Conservation (phyloP, 176 grass and related monocot species). For the Microstegium vimineum region DNA sequence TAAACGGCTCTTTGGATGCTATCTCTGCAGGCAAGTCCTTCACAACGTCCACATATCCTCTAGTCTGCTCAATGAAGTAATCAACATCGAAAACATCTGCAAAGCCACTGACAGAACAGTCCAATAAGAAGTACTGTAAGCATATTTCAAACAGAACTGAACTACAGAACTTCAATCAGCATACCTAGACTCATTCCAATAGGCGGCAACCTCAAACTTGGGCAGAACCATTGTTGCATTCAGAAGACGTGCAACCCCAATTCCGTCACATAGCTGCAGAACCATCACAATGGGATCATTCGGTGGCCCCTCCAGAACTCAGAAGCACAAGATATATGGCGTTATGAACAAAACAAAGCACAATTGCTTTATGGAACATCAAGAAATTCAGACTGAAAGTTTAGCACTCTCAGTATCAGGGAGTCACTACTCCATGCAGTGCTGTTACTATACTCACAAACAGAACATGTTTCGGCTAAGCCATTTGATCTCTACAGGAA, state of each 20-base stretch:
- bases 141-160: not conserved
- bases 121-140: slow-evolving; percentile 19
- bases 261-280: slow-evolving; percentile 87
- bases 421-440: not conserved
- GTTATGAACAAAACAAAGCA: not conserved
- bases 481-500: slow-evolving; percentile 2
- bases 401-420: not conserved
- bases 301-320: not conserved
- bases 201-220: slow-evolving; percentile 89
- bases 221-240: slow-evolving; percentile 90
- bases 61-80: slow-evolving; percentile 85
- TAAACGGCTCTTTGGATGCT: slow-evolving; percentile 65
- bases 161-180: not conserved
- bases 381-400: not conserved
- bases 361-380: not conserved
- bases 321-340: not conserved
- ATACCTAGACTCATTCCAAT: slow-evolving; percentile 99
- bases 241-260: slow-evolving; percentile 68
- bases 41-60: slow-evolving; percentile 73
- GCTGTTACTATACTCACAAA: not conserved
- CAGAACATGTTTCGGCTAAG: slow-evolving; percentile 2
- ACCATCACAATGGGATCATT: not conserved
- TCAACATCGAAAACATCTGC: slow-evolving; percentile 91
- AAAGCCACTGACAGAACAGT: slow-evolving; percentile 68
- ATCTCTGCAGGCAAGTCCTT: slow-evolving; percentile 73